These are phyloP conservation scores for Neonectria sp. DNA, from an alignment of 2,329 filamentous ascomycete genomes.

Conservation along the genomic window DNA sequence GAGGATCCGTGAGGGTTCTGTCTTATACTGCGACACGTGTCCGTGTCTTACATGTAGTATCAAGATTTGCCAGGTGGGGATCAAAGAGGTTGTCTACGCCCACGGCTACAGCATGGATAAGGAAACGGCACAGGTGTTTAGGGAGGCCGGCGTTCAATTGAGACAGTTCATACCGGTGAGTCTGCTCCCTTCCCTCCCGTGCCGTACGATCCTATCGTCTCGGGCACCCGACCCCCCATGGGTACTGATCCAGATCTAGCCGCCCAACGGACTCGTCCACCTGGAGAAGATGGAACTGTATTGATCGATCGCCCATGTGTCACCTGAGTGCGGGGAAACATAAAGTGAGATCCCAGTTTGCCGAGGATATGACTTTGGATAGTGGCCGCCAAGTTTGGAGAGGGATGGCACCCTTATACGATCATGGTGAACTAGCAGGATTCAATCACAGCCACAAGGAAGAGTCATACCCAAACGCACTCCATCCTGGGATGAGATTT, in stretches of 20 bases:
- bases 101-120: conserved; percentile 96
- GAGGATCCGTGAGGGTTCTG: conserved; percentile 84
- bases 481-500: neutral
- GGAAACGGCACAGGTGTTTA: conserved; percentile 85
- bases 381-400: conserved; percentile 15
- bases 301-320: conserved; percentile 38
- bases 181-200: conserved; percentile 43
- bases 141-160: conserved; percentile 85
- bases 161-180: conserved; percentile 90
- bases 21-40: conserved; percentile 96
- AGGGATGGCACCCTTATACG: conserved; percentile 35
- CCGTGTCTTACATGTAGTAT: conserved; percentile 98
- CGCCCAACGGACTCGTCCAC: conserved; percentile 75
- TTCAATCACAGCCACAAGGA: neutral
- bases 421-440: conserved; percentile 22
- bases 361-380: conserved; percentile 38
- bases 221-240: conserved; percentile 7
- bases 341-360: conserved; percentile 22
- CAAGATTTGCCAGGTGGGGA: conserved; percentile 98
- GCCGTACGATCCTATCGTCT: conserved; percentile 17
- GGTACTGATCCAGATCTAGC: conserved; percentile 59
- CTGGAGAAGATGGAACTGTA: conserved; percentile 67
- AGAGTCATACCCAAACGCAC: conserved; percentile 6
- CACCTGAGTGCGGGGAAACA: conserved; percentile 34
- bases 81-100: conserved; percentile 94